Percentiles rank a stretch among this genome's conserved stretches.
Evolutionary conservation across 2,329 filamentous ascomycete species (phyloP).

Genomic region (Cytospora mali): DNA sequence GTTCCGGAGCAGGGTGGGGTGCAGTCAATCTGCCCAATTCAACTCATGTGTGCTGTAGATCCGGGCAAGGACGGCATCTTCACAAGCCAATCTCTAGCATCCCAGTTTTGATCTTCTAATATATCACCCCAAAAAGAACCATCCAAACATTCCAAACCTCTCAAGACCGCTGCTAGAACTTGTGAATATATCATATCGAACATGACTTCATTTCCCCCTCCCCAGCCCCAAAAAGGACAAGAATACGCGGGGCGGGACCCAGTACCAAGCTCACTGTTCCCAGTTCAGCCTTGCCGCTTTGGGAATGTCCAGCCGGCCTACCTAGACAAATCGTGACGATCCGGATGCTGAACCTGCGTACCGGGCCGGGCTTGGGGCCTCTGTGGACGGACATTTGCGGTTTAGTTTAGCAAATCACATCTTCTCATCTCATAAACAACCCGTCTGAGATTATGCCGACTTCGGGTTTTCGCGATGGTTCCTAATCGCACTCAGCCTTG

Average conservation of each 20-base stretch:
- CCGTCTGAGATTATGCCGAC: slow-evolving; percentile 14
- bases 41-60: neutral
- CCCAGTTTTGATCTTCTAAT: no score
- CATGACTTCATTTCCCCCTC: neutral
- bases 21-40: neutral
- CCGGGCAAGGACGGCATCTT: neutral
- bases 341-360: slow-evolving; percentile 5
- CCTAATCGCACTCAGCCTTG: slow-evolving; percentile 3
- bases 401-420: slow-evolving; percentile 11
- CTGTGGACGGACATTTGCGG: neutral
- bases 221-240: neutral
- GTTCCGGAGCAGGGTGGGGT: neutral
- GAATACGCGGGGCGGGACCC: neutral
- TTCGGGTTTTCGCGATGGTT: slow-evolving; percentile 12
- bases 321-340: neutral
- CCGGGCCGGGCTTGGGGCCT: slow-evolving; percentile 14
- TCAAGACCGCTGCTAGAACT: no score
- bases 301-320: slow-evolving; percentile 27
- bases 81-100: neutral
- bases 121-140: no score
- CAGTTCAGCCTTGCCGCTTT: slow-evolving; percentile 16
- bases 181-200: neutral
- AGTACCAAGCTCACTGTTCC: slow-evolving; percentile 9
- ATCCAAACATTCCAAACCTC: no score
- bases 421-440: neutral